Evolutionary conservation across 2,329 filamentous ascomycete species (phyloP).

Genomic region (Venturia pyrina): DNA sequence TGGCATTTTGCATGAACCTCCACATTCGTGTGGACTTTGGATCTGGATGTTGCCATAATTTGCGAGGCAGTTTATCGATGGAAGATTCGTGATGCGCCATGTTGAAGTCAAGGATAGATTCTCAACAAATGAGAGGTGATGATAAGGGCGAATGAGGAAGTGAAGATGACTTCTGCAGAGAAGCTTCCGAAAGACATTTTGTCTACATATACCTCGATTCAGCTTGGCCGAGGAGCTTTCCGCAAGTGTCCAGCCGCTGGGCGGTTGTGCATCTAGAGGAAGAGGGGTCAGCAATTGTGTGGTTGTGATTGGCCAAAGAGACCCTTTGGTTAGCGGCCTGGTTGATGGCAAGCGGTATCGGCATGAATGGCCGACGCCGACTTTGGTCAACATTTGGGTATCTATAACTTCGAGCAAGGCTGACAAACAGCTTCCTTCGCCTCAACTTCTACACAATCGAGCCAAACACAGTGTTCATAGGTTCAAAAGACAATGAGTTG

Average conservation of each 20-base stretch:
- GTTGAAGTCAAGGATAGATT: not conserved
- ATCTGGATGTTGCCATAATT: slow-evolving; percentile 37
- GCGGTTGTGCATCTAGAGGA: not conserved
- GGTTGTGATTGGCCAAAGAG: not conserved
- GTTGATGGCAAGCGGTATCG: not conserved
- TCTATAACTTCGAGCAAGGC: no score
- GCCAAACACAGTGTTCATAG: no score
- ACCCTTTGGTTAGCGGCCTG: not conserved
- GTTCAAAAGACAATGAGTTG: no score
- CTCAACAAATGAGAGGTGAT: not conserved
- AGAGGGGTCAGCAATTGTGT: not conserved
- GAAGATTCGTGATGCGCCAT: slow-evolving; percentile 4
- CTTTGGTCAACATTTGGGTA: no score
- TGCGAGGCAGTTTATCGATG: slow-evolving; percentile 25
- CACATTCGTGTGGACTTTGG: slow-evolving; percentile 35
- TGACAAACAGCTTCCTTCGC: no score
- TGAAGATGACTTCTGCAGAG: not conserved
- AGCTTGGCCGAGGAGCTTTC: slow-evolving; percentile 1
- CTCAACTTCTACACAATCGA: no score
- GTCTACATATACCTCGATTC: not conserved
- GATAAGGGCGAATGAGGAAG: not conserved
- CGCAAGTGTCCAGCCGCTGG: not conserved
- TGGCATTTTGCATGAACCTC: slow-evolving; percentile 46
- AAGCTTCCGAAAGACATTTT: not conserved
- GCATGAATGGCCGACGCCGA: no score